These are phyloP conservation scores for Aspergillus sojae DNA, from an alignment of 2,329 filamentous ascomycete species.

Conservation along the genomic window DNA sequence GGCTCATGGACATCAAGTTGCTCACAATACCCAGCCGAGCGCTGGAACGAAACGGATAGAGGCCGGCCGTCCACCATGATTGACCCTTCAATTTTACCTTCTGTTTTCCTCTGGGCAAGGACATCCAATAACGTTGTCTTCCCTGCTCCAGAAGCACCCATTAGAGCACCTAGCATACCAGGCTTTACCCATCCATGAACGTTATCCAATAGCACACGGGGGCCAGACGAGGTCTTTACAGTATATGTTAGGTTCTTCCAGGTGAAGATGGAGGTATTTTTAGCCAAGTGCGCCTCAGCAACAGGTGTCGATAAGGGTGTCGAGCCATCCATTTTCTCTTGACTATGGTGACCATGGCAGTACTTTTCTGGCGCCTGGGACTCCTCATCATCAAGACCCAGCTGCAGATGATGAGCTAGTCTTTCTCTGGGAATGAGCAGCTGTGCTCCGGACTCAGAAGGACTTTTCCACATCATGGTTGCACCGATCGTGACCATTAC, in stretches of 20 bases:
- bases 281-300: constrained; percentile 48
- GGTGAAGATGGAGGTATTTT: constrained; percentile 70
- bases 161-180: constrained; percentile 73
- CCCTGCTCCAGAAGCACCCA: constrained; percentile 77
- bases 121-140: constrained; percentile 77
- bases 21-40: constrained; percentile 69
- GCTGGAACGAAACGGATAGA: constrained; percentile 64
- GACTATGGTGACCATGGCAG: background rate
- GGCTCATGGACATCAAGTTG: constrained; percentile 70
- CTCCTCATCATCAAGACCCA: background rate
- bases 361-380: background rate
- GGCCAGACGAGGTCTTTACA: constrained; percentile 61
- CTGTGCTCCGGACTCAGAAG: constrained; percentile 49
- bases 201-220: constrained; percentile 63
- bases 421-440: constrained; percentile 63
- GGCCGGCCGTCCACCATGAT: constrained; percentile 68
- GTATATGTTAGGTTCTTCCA: constrained; percentile 74
- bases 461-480: constrained; percentile 57
- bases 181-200: constrained; percentile 78
- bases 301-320: constrained; percentile 8
- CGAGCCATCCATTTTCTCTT: background rate
- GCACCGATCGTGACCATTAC: constrained; percentile 59
- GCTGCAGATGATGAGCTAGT: background rate
- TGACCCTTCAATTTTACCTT: constrained; percentile 63
- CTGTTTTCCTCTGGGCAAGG: constrained; percentile 68